A percentile compares a stretch with the other conserved stretches of the same genome.
Conservation (phyloP, 768 basidiomycete species). For the Tricholoma flavovirens region DNA sequence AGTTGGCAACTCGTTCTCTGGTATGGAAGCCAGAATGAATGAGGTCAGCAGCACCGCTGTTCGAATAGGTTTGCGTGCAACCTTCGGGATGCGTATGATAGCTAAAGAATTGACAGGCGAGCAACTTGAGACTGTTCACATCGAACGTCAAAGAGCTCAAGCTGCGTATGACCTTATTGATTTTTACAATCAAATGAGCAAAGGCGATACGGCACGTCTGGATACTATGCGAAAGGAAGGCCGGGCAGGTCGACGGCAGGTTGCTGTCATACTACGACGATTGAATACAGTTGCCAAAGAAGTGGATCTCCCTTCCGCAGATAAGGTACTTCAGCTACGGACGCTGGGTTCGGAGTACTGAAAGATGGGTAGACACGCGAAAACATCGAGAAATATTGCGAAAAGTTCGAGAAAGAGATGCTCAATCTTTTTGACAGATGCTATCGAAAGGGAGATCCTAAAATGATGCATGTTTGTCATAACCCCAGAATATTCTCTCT, state of each 20-base stretch:
- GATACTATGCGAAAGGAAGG: conserved; percentile 84
- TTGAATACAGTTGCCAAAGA: conserved; percentile 88
- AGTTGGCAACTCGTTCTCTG: conserved; percentile 81
- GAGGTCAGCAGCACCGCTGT: conserved; percentile 93
- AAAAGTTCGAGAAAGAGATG: conserved; percentile 99
- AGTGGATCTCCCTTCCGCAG: conserved; percentile 80
- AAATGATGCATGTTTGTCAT: conserved; percentile 90
- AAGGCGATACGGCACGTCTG: conserved; percentile 67
- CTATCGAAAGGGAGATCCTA: conserved; percentile 95
- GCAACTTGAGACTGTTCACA: conserved; percentile 91
- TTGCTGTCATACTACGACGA: conserved; percentile 81
- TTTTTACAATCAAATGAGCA: conserved; percentile 89
- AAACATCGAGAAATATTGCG: conserved; percentile 93
- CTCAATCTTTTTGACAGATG: conserved; percentile 91
- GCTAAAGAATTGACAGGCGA: conserved; percentile 53
- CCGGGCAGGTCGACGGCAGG: conserved; percentile 79
- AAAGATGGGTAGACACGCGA: conserved; percentile 62
- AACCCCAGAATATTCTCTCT: neutral
- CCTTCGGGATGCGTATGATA: conserved; percentile 2
- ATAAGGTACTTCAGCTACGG: conserved; percentile 47
- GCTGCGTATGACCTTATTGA: conserved; percentile 92
- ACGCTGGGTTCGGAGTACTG: neutral
- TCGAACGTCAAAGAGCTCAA: conserved; percentile 87
- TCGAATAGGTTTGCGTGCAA: conserved; percentile 64
- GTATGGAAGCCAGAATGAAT: conserved; percentile 87